These are phyloP conservation scores for Fraxinus anomala DNA, from an alignment of 257 asterid species.

Conservation along the genomic window DNA sequence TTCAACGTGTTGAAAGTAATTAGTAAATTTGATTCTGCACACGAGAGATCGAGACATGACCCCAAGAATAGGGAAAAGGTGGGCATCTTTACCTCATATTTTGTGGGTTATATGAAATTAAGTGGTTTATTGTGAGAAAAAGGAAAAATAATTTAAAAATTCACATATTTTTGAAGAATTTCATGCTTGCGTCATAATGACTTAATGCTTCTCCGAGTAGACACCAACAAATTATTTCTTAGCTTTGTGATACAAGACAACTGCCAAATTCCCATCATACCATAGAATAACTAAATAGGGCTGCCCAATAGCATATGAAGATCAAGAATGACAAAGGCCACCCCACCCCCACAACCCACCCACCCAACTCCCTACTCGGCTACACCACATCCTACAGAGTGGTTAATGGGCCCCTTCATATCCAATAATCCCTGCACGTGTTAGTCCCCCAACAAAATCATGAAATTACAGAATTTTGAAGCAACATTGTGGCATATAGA, in stretches of 20 bases:
- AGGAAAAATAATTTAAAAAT: not conserved
- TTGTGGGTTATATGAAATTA: too few relatives aligned
- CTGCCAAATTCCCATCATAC: constrained; percentile 25
- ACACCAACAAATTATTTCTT: constrained; percentile 36
- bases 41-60: not conserved
- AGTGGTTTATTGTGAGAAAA: too few relatives aligned
- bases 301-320: constrained; percentile 19
- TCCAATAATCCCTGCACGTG: constrained; percentile 53
- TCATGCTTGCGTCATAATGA: constrained; percentile 37
- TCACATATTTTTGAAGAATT: not conserved
- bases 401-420: constrained; percentile 32
- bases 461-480: constrained; percentile 3
- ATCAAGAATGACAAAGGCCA: constrained; percentile 14
- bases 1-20: not conserved
- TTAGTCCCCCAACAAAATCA: constrained; percentile 22
- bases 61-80: not conserved
- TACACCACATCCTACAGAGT: constrained; percentile 29
- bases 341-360: not conserved
- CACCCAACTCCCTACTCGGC: not conserved
- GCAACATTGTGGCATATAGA: not conserved
- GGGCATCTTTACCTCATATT: not conserved
- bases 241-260: constrained; percentile 25
- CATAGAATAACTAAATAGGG: constrained; percentile 8
- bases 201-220: constrained; percentile 39
- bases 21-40: not conserved